Evolutionary conservation across 116 monocot species (phyloP).

Genomic region (Trichopus zeylanicus): DNA sequence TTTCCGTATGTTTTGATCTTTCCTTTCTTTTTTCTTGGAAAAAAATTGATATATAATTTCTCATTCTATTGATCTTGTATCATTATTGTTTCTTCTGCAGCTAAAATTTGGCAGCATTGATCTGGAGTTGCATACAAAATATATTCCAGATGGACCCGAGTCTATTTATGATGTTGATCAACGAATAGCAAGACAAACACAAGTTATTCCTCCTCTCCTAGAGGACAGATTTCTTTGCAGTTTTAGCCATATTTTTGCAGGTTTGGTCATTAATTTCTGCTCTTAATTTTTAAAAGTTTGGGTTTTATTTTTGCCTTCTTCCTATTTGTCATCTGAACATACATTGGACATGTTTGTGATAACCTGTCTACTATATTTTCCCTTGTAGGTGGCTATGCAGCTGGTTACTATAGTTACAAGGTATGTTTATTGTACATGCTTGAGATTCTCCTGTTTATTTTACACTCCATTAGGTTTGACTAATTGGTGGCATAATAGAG

Average conservation of each 20-base stretch:
- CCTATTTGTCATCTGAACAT: no score
- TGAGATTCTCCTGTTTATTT: no score
- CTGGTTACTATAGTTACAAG: conserved; percentile 99
- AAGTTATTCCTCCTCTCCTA: conserved; percentile 69
- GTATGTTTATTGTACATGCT: no score
- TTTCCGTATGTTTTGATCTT: no score
- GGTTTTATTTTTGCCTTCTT: no score
- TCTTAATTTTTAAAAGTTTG: neutral
- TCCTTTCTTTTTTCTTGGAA: no score
- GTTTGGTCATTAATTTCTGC: conserved; percentile 20
- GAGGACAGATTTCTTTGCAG: conserved; percentile 96
- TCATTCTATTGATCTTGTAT: neutral
- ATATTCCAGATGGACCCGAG: conserved; percentile 61
- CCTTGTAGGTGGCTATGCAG: conserved; percentile 88
- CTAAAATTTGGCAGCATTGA: conserved; percentile 76
- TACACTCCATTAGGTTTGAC: no score
- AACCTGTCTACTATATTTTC: conserved; percentile 5
- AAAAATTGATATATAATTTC: no score
- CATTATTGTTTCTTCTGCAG: conserved; percentile 28
- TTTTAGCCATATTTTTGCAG: conserved; percentile 98
- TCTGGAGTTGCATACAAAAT: conserved; percentile 90
- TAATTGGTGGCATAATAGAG: no score
- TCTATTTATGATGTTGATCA: conserved; percentile 80
- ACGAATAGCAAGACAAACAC: conserved; percentile 58
- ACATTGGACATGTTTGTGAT: no score